These are phyloP conservation scores for Saccharomyces hybrid DNA, from an alignment of 1,139 yeast species.

Conservation along the genomic window DNA sequence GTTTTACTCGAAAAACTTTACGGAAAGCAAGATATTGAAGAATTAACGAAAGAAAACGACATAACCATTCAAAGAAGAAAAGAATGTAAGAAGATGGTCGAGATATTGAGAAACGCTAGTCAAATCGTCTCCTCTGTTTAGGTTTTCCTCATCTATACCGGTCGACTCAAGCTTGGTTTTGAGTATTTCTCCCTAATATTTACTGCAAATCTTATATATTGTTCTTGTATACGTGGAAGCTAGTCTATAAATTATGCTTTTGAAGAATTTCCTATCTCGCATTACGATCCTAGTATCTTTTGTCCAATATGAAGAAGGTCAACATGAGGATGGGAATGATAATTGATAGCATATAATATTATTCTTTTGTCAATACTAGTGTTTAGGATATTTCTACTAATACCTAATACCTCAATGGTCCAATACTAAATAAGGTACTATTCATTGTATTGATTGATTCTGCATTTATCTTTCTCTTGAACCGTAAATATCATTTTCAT, in stretches of 20 bases:
- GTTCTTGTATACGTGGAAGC: neutral
- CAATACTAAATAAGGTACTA: no score
- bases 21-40: constrained; percentile 64
- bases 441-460: no score
- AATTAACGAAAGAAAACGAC: constrained; percentile 86
- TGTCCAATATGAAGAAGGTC: neutral
- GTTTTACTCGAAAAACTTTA: constrained; percentile 83
- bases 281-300: neutral
- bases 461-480: no score
- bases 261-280: neutral
- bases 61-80: constrained; percentile 88
- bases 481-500: no score
- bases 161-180: neutral
- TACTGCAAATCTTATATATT: neutral
- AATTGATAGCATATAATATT: no score
- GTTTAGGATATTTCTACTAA: no score
- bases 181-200: neutral
- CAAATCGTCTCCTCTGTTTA: constrained; percentile 85
- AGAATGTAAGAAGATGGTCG: constrained; percentile 93
- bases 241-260: neutral
- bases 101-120: constrained; percentile 79
- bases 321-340: neutral
- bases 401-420: no score
- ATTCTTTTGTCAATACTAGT: no score
- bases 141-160: constrained; percentile 1